These are phyloP conservation scores for Candida michaelii DNA, from an alignment of 805 yeast species.

Conservation along the genomic window DNA sequence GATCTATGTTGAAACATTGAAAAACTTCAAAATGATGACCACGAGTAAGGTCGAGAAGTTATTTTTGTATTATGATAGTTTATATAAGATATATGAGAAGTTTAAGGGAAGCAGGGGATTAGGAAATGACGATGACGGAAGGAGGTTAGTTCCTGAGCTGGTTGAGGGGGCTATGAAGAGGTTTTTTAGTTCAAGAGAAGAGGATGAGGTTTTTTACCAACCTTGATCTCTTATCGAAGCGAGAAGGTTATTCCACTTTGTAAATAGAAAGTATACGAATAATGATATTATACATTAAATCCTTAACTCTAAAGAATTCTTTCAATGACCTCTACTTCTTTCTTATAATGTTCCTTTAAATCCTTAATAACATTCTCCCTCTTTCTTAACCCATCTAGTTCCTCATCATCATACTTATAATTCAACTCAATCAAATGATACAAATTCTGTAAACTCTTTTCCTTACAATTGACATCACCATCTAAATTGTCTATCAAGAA, in stretches of 20 bases:
- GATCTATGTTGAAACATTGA: slow-evolving; percentile 49
- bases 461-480: slow-evolving; percentile 52
- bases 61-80: slow-evolving; percentile 37
- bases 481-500: slow-evolving; percentile 31
- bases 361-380: slow-evolving; percentile 28
- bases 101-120: slow-evolving; percentile 30
- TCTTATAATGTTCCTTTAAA: slow-evolving; percentile 49
- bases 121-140: slow-evolving; percentile 43
- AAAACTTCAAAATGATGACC: slow-evolving; percentile 60
- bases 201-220: slow-evolving; percentile 36
- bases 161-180: slow-evolving; percentile 49
- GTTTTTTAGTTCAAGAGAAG: slow-evolving; percentile 51
- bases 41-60: slow-evolving; percentile 49
- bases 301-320: neutral
- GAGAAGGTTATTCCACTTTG: no score
- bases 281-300: no score
- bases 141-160: slow-evolving; percentile 48
- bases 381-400: slow-evolving; percentile 35
- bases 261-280: no score
- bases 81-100: slow-evolving; percentile 32
- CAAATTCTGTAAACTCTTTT: slow-evolving; percentile 54
- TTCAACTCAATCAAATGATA: slow-evolving; percentile 42
- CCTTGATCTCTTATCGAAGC: no score
- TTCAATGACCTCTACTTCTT: slow-evolving; percentile 51
- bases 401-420: slow-evolving; percentile 47